Conservation (phyloP, 495 filamentous ascomycete genomes). For the Chaetomium cochliodes region DNA sequence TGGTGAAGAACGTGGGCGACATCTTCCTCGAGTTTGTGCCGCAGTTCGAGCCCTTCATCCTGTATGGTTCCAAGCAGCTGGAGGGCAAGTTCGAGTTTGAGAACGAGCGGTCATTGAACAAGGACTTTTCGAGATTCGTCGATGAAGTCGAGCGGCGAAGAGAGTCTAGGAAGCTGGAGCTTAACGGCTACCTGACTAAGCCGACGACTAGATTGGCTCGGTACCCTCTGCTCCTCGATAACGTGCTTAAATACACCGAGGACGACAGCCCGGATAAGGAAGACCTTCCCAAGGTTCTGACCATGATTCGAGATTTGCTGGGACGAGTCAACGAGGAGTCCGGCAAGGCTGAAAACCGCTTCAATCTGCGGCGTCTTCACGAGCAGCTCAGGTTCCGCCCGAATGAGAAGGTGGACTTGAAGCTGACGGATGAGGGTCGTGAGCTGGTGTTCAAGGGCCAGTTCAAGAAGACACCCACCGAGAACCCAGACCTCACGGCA, state of each 20-base stretch:
- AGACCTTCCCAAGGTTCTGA: slow-evolving; percentile 85
- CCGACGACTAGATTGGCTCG: slow-evolving; percentile 93
- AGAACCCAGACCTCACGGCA: slow-evolving; percentile 83
- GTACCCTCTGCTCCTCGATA: slow-evolving; percentile 92
- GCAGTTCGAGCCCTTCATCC: slow-evolving; percentile 92
- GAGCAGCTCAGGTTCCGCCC: slow-evolving; percentile 82
- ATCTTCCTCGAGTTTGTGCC: slow-evolving; percentile 92
- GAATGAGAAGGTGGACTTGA: slow-evolving; percentile 87
- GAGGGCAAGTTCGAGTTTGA: slow-evolving; percentile 98
- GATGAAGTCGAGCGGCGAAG: slow-evolving; percentile 96
- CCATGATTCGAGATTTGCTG: slow-evolving; percentile 80
- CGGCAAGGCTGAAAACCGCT: slow-evolving; percentile 96
- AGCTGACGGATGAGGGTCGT: slow-evolving; percentile 88
- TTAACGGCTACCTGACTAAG: slow-evolving; percentile 98
- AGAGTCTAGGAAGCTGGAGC: slow-evolving; percentile 92
- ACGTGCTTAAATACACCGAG: slow-evolving; percentile 81
- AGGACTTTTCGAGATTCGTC: slow-evolving; percentile 84
- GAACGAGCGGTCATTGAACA: slow-evolving; percentile 85
- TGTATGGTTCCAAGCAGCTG: slow-evolving; percentile 93
- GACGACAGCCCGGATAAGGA: slow-evolving; percentile 84
- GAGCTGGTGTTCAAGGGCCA: slow-evolving; percentile 90
- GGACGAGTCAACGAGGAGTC: slow-evolving; percentile 89
- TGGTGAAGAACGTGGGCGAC: slow-evolving; percentile 88
- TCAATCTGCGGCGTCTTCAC: slow-evolving; percentile 89
- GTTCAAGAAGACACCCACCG: slow-evolving; percentile 86